Evolutionary conservation across 306 rosid genomes (phyloP), one percentile per base, ranked within the genome.

Genomic region (Dalbergia cochinchinensis): DNA sequence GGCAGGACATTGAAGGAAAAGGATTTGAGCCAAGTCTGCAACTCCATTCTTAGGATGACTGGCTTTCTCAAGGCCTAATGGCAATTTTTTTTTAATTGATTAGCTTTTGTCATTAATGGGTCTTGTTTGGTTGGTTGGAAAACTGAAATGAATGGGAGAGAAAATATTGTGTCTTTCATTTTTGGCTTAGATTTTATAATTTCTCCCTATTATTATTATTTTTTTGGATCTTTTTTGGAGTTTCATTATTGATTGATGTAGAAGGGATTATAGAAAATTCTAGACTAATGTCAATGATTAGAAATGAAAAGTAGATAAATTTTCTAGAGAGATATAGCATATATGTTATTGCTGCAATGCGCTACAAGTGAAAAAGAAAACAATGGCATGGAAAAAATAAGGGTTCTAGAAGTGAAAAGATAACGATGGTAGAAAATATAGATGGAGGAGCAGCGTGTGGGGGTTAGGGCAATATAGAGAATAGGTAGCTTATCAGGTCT

Each of bases 1-100:
- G 99, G 99, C 20, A 79, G 99, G 78, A 91, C 99, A 1, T 89
- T 95, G 15, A 95, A 95, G 68, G 99, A 98, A 3, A 65, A 98
- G 11, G 98, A 93, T 82, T 89, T 95, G 87, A 88, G 97, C 39
- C 85, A 82, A 35, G 98, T 95, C 64, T 80, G 98, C 79, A 95
- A 95, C 62, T 89, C 96, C 0, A 82, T 95, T 83, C 98, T 93
- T 3, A 81, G 94, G 74, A 86, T 95, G 97, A 95, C 99, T 5
- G 98, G 99, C 0, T 95, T 95, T 78, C 82, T 95, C 22, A 97
- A 94, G 78, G 84, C 87, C 3, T 93, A 1, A 22, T 22, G 26
- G 26, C 26, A 48, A 10, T 4, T 4, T 48, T 11, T 3, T 1
- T 3, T 53, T 53, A 59, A 59, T 5, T 20, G 4, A 4, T 63